phyloP scores from a whole-genome alignment of 768 basidiomycete species.

The Tephrocybe sp. region DNA sequence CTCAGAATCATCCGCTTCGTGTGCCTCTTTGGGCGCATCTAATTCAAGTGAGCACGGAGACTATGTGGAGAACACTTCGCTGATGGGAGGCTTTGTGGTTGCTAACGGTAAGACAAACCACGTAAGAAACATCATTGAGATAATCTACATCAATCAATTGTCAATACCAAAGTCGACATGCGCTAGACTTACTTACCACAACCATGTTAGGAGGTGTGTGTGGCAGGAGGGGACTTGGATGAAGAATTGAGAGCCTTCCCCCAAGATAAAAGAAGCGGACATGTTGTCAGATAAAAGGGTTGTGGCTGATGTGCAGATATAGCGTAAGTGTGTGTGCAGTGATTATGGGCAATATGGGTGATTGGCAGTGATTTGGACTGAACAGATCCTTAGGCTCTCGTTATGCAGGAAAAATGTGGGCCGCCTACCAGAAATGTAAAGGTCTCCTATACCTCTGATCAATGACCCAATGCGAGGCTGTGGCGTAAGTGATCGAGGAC shows the following conservation, averaged over 20 bases:
- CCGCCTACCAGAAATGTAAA: neutral
- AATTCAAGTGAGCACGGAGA: neutral
- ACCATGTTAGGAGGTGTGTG: neutral
- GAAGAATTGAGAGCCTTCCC: neutral
- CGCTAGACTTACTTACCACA: neutral
- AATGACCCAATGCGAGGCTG: neutral
- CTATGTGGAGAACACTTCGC: neutral
- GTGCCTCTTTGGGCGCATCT: neutral
- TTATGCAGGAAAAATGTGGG: neutral
- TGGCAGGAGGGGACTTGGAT: neutral
- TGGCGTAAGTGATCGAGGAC: neutral
- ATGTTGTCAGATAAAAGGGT: neutral
- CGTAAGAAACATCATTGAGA: neutral
- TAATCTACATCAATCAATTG: neutral
- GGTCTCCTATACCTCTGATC: neutral
- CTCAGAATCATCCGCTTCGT: neutral
- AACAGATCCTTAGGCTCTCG: slow-evolving; percentile 8
- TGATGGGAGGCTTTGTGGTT: slow-evolving; percentile 3
- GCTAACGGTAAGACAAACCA: slow-evolving; percentile 5
- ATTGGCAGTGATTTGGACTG: no score
- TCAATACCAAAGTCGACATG: neutral
- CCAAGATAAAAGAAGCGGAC: neutral
- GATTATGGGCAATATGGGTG: neutral
- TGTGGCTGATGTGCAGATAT: neutral
- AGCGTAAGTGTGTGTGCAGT: neutral